Evolutionary conservation across 768 basidiomycete genomes (phyloP), one percentile per base, ranked within the genome.

Genomic region (Calvatia gigantea): DNA sequence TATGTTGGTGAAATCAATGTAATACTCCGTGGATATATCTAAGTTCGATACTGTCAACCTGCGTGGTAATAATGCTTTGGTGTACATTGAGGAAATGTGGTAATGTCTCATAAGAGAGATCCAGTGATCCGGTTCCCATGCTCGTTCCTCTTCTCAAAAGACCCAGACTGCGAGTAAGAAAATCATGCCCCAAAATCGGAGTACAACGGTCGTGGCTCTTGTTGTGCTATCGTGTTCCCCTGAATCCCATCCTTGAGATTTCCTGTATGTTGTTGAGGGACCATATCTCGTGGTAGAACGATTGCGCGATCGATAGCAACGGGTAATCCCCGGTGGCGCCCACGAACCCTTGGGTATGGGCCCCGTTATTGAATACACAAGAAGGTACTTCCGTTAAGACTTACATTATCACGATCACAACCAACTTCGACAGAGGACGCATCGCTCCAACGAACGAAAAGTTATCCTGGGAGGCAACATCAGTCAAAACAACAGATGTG

Each of bases 351-450:
- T 17, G 3, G 39, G n/a, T 7, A 19, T 41, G n/a, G 21, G 39
- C n/a, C 17, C 5, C 19, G 8, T 41, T 19, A n/a, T 21, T 6
- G 11, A 41, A 17, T 2, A 6, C 21, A 11, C 19, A 19, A 21
- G n/a, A 41, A 29, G 44, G 38, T 46, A 29, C 19, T 5, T 15
- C n/a, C n/a, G n/a, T n/a, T n/a, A 59, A 42, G 17, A 45, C 71
- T 47, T 41, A 81, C 90, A 94, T 92, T 56, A 92, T 84, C 17
- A 79, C 72, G 49, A 82, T 81, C 35, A 91, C 67, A 11, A 92
- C 80, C 4, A 92, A 67, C 67, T 91, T 93, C 2, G 87, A 89
- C 2, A 91, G 65, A 0, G 81, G 79, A 6, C 73, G 70, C 64
- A 89, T 78, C 0, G 81, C 76, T 4, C 89, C 88, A 6, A 74